These are phyloP conservation scores for Pisolithus microcarpus DNA, from an alignment of 768 basidiomycete genomes.

Conservation along the genomic window DNA sequence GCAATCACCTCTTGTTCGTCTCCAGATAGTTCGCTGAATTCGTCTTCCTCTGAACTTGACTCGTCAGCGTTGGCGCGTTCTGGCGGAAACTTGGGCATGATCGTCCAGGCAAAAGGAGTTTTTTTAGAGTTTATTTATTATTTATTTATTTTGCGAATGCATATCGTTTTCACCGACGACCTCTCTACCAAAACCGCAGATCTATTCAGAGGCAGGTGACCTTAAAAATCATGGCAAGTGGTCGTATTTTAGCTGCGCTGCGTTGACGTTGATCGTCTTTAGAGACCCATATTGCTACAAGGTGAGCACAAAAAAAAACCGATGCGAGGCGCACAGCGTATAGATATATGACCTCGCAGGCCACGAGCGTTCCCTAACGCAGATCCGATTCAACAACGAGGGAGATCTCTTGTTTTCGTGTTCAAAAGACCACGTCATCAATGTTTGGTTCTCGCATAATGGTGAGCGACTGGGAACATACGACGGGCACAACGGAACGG, in stretches of 20 bases:
- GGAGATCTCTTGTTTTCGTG: slow-evolving; percentile 94
- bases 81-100: not conserved
- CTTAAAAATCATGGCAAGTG: not conserved
- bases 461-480: slow-evolving; percentile 97
- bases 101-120: not conserved
- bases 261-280: slow-evolving; percentile 1
- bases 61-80: slow-evolving; percentile 13
- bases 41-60: not conserved
- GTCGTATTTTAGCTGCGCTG: not conserved
- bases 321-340: not conserved
- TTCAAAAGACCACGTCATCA: slow-evolving; percentile 92
- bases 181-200: not conserved
- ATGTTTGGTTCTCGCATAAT: slow-evolving; percentile 96
- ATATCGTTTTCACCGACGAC: not conserved
- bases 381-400: slow-evolving; percentile 95
- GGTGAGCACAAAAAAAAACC: slow-evolving; percentile 31
- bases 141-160: not conserved
- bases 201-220: not conserved
- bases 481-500: slow-evolving; percentile 89
- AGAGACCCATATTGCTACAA: slow-evolving; percentile 75
- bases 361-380: slow-evolving; percentile 94
- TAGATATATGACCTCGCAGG: slow-evolving; percentile 40
- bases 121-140: not conserved
- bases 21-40: slow-evolving; percentile 18
- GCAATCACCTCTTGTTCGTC: slow-evolving; percentile 33